Evolutionary conservation across 176 grass and related monocot genomes (phyloP).

Genomic region (Lolium rigidum): DNA sequence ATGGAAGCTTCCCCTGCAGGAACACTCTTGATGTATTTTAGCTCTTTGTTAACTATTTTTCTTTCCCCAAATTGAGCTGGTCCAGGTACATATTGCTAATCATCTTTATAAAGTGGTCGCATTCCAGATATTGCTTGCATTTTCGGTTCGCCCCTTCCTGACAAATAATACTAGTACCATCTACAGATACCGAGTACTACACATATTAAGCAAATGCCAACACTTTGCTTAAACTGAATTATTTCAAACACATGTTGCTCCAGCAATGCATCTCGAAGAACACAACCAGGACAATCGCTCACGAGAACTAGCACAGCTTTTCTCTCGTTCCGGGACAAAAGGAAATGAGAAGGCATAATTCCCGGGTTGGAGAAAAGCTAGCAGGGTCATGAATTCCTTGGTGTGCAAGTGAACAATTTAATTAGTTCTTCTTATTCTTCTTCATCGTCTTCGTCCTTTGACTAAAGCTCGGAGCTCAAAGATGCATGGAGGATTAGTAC

Average conservation of each 20-base stretch:
- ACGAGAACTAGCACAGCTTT: neutral
- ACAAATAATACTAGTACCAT: neutral
- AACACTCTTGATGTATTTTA: neutral
- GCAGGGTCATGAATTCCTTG: conserved; percentile 37
- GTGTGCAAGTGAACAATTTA: conserved; percentile 47
- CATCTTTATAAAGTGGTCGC: neutral
- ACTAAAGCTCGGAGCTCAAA: conserved; percentile 64
- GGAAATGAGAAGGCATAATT: neutral
- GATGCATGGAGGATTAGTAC: conserved; percentile 19
- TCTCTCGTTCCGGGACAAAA: neutral
- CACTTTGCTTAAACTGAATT: no score
- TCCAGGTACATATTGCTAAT: neutral
- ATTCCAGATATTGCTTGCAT: neutral
- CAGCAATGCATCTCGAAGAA: conserved; percentile 7
- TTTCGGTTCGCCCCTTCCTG: neutral
- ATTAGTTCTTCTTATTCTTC: neutral
- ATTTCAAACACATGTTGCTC: no score
- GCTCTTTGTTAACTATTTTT: neutral
- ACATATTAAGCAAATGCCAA: no score
- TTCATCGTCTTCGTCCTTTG: conserved; percentile 25
- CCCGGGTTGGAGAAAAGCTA: neutral
- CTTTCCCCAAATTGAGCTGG: neutral
- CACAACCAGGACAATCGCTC: neutral
- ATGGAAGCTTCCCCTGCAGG: conserved; percentile 19
- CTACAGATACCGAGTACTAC: no score